These are phyloP conservation scores for Apiospora hydei DNA, from an alignment of 2,329 filamentous ascomycete species.

Conservation along the genomic window DNA sequence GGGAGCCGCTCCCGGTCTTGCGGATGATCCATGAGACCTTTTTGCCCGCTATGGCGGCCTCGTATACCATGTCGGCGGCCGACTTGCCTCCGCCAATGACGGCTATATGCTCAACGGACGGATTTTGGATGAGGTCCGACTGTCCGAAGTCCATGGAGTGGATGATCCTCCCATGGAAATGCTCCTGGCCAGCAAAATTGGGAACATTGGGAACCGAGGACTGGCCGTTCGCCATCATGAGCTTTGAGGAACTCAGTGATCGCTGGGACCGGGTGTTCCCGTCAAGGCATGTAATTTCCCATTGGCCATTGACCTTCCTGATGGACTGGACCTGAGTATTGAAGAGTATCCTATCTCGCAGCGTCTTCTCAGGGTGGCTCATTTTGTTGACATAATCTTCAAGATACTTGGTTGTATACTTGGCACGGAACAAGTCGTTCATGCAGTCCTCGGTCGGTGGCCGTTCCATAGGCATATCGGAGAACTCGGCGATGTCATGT, in stretches of 20 bases:
- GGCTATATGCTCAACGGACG: constrained; percentile 36
- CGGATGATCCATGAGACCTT: constrained; percentile 45
- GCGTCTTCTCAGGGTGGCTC: background rate
- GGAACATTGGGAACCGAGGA: background rate
- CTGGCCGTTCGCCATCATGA: background rate
- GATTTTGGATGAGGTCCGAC: constrained; percentile 26
- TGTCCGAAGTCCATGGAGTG: background rate
- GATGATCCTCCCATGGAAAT: background rate
- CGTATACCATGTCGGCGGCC: constrained; percentile 47
- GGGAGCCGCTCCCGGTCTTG: constrained; percentile 38
- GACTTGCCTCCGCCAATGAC: constrained; percentile 47
- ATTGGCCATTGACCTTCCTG: background rate
- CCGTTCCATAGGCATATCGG: constrained; percentile 38
- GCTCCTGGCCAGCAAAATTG: background rate
- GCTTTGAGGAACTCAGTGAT: background rate
- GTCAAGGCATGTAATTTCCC: background rate
- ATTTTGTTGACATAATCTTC: constrained; percentile 18
- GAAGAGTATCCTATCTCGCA: background rate
- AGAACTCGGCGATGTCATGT: constrained; percentile 40
- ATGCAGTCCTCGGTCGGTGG: constrained; percentile 37
- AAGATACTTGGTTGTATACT: constrained; percentile 39
- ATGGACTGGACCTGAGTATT: background rate
- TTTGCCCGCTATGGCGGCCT: constrained; percentile 42
- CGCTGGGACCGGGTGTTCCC: background rate
- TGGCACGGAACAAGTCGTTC: constrained; percentile 37